Evolutionary conservation across 2,329 filamentous ascomycete species (phyloP).

Genomic region (Aspergillus aculeatus): DNA sequence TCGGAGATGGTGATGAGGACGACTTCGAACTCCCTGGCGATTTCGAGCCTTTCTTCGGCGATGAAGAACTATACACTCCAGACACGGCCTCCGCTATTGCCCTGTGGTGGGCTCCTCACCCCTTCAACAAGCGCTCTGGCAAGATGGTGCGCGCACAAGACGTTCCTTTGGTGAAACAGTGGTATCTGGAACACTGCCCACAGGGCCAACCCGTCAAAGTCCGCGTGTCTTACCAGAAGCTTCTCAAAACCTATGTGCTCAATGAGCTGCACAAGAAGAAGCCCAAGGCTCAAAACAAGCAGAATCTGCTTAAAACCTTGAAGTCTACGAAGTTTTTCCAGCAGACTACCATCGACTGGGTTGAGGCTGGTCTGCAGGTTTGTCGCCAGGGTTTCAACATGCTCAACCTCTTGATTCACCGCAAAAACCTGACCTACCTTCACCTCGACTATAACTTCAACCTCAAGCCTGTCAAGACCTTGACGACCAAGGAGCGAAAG

Average conservation of each 20-base stretch:
- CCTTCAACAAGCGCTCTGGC: conserved; percentile 90
- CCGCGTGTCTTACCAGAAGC: conserved; percentile 95
- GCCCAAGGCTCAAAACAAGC: conserved; percentile 92
- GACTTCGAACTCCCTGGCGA: conserved; percentile 79
- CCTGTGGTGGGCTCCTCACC: conserved; percentile 97
- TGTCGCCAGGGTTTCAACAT: conserved; percentile 99
- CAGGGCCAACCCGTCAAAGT: conserved; percentile 92
- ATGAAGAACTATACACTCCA: conserved; percentile 83
- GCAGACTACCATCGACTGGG: conserved; percentile 98
- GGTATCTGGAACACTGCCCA: conserved; percentile 95
- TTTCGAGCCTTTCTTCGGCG: conserved; percentile 82
- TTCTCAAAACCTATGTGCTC: conserved; percentile 91
- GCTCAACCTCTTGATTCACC: conserved; percentile 94
- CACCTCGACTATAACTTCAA: conserved; percentile 99
- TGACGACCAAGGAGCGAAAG: conserved; percentile 98
- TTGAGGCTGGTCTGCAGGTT: conserved; percentile 96
- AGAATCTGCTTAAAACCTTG: conserved; percentile 82
- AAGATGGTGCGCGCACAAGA: conserved; percentile 97
- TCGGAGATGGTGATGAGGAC: conserved; percentile 77
- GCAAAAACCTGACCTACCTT: conserved; percentile 96
- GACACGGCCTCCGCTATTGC: conserved; percentile 90
- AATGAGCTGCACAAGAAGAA: conserved; percentile 96
- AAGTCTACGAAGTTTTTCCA: conserved; percentile 99
- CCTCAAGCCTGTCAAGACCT: conserved; percentile 94
- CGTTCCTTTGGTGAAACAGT: conserved; percentile 94